Conservation (phyloP, 2,329 filamentous ascomycete species). For the Knufia petricola region DNA sequence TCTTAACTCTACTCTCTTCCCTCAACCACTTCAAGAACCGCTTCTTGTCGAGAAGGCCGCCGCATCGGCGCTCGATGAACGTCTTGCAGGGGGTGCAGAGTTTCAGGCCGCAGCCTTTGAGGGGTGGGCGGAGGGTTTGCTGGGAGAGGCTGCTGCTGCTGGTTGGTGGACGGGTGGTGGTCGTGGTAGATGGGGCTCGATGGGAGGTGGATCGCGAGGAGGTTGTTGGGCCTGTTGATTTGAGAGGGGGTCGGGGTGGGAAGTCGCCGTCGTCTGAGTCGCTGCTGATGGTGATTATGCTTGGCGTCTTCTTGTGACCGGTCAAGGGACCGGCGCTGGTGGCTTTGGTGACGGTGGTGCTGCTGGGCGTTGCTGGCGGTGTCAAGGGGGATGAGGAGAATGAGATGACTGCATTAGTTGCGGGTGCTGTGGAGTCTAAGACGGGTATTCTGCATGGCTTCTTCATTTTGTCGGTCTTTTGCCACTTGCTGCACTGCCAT, state of each 20-base stretch:
- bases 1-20: background rate
- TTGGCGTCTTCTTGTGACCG: background rate
- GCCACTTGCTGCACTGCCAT: constrained; percentile 17
- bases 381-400: background rate
- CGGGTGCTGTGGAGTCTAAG: background rate
- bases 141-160: background rate
- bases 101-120: constrained; percentile 5
- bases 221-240: too few species aligned
- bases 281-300: background rate
- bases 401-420: background rate
- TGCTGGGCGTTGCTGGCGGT: background rate
- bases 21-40: constrained; percentile 1
- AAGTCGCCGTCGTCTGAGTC: background rate
- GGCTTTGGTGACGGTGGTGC: background rate
- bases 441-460: constrained; percentile 8
- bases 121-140: background rate
- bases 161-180: background rate
- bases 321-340: background rate
- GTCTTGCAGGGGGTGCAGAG: constrained; percentile 2
- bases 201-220: background rate
- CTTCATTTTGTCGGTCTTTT: constrained; percentile 11
- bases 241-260: background rate
- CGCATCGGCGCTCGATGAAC: background rate
- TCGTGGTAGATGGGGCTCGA: background rate
- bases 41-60: background rate